Evolutionary conservation across 2,329 filamentous ascomycete genomes (phyloP).

Genomic region (Sporothrix pallida): DNA sequence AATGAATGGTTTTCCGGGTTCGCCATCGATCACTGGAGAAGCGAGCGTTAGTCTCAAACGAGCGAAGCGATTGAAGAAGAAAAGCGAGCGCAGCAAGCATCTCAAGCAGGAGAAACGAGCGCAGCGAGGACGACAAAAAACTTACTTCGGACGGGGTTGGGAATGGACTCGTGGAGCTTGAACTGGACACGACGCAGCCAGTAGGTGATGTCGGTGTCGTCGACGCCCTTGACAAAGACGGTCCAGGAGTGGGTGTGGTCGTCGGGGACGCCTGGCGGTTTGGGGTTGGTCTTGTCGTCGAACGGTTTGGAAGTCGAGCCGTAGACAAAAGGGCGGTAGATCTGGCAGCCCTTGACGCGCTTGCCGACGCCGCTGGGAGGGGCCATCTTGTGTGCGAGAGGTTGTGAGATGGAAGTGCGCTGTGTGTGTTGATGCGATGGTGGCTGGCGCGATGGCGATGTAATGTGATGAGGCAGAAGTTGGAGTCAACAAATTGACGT

Average conservation of each 20-base stretch:
- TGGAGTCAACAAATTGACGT: neutral
- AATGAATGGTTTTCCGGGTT: slow-evolving; percentile 72
- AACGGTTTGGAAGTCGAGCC: slow-evolving; percentile 81
- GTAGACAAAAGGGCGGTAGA: slow-evolving; percentile 71
- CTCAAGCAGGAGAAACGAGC: neutral
- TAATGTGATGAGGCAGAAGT: neutral
- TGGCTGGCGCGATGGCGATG: neutral
- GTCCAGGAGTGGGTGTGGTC: slow-evolving; percentile 98
- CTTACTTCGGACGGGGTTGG: slow-evolving; percentile 81
- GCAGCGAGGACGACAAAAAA: slow-evolving; percentile 26
- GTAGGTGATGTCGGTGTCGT: slow-evolving; percentile 88
- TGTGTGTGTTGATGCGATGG: neutral
- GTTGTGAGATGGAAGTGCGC: neutral
- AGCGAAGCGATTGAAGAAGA: neutral
- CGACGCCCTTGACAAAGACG: slow-evolving; percentile 89
- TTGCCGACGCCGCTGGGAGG: slow-evolving; percentile 64
- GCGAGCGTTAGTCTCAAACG: neutral
- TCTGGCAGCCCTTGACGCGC: slow-evolving; percentile 69
- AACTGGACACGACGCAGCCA: slow-evolving; percentile 98
- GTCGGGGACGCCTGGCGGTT: slow-evolving; percentile 75
- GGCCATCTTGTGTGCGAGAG: slow-evolving; percentile 54
- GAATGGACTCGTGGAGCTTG: slow-evolving; percentile 96
- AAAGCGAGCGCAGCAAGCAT: no score
- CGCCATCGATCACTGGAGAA: slow-evolving; percentile 67
- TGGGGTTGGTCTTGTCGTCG: slow-evolving; percentile 77